phyloP scores from a whole-genome alignment of 441 rosid species.

The Metrosideros polymorpha region DNA sequence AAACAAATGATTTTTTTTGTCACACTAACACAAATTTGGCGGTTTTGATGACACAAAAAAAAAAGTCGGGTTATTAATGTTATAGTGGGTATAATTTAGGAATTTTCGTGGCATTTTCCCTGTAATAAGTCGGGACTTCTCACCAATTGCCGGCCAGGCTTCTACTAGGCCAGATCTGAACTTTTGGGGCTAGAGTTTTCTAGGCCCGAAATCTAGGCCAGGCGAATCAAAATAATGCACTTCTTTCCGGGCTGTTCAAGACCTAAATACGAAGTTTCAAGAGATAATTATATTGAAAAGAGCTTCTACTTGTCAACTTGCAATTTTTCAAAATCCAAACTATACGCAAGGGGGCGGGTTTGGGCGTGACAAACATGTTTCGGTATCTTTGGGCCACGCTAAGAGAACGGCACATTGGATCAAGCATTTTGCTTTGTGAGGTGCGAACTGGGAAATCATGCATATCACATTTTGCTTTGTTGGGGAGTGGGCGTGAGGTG shows the following conservation, averaged over 20 bases:
- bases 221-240: background rate
- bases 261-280: background rate
- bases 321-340: background rate
- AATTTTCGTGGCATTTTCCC: background rate
- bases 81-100: fast-evolving
- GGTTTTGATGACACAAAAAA: too few species aligned
- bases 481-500: too few species aligned
- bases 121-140: background rate
- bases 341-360: background rate
- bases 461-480: too few species aligned
- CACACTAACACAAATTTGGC: too few species aligned
- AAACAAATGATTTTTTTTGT: too few species aligned
- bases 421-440: too few species aligned
- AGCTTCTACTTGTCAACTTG: background rate
- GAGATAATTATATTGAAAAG: background rate
- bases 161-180: background rate
- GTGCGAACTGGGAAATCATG: too few species aligned
- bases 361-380: background rate
- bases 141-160: background rate
- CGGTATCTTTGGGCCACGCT: too few species aligned
- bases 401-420: too few species aligned
- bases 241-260: background rate
- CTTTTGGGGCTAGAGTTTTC: background rate
- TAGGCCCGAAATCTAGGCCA: background rate
- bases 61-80: background rate